Percentiles rank a stretch among this genome's conserved stretches.
These are phyloP conservation scores for Mollisiaceae sp. DNA, from an alignment of 2,329 filamentous ascomycete genomes.

Conservation along the genomic window DNA sequence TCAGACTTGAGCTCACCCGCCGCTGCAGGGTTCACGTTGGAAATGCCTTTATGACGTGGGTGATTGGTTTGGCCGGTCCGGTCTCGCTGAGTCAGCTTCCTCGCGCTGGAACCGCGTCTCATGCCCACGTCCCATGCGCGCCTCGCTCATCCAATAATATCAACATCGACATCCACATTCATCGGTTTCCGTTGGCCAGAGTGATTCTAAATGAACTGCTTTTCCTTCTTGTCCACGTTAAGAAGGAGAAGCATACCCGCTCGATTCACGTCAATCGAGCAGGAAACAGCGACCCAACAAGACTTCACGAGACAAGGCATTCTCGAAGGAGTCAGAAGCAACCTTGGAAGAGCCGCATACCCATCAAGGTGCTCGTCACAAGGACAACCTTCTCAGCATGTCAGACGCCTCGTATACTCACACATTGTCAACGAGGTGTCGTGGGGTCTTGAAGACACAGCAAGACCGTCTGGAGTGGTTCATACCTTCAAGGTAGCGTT, in stretches of 20 bases:
- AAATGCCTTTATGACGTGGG: not conserved
- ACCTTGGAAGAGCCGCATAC: not conserved
- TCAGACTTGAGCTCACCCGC: not conserved
- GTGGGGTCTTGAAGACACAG: not conserved
- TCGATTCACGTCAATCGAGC: too few relatives aligned
- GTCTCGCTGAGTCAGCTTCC: not conserved
- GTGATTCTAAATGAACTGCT: not conserved
- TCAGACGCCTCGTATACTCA: not conserved
- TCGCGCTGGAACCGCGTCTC: not conserved
- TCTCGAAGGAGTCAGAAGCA: too few relatives aligned
- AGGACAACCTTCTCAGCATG: not conserved
- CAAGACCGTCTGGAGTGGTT: not conserved
- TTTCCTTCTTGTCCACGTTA: not conserved
- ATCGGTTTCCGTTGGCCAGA: too few relatives aligned
- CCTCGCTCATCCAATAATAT: not conserved
- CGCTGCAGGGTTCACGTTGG: not conserved
- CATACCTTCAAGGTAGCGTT: not conserved
- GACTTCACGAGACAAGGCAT: too few relatives aligned
- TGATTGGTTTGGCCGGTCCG: not conserved
- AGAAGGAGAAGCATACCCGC: too few relatives aligned
- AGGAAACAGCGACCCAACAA: not conserved
- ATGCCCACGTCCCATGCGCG: not conserved
- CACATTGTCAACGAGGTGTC: not conserved
- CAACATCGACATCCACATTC: not conserved
- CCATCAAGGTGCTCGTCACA: constrained; percentile 4